Conservation (phyloP, 805 yeast genomes). For the Ogataea trehalophila region DNA sequence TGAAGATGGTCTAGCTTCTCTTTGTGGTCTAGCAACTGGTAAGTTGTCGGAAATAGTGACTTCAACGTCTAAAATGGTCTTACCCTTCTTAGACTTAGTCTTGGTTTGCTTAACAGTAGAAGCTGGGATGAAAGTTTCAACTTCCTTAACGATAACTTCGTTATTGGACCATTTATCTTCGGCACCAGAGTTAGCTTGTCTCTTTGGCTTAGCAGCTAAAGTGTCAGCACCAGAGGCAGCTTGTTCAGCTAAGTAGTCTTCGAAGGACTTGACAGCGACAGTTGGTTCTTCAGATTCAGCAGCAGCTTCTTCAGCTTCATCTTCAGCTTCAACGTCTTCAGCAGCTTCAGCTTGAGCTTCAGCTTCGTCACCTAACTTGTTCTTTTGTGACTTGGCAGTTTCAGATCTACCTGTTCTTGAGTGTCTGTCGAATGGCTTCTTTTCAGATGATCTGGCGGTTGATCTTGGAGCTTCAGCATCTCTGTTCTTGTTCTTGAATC, state of each 20-base stretch:
- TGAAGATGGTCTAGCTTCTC: slow-evolving; percentile 16
- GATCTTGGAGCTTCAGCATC: slow-evolving; percentile 50
- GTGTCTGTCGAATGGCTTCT: slow-evolving; percentile 72
- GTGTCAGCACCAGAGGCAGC: slow-evolving; percentile 31
- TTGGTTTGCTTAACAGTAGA: slow-evolving; percentile 63
- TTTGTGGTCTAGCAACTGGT: slow-evolving; percentile 34
- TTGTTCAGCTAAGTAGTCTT: slow-evolving; percentile 78
- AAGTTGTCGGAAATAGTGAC: slow-evolving; percentile 63
- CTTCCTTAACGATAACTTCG: slow-evolving; percentile 61
- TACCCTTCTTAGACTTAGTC: slow-evolving; percentile 76
- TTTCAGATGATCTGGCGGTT: slow-evolving; percentile 42
- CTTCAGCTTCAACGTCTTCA: slow-evolving; percentile 54
- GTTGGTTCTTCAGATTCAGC: slow-evolving; percentile 34
- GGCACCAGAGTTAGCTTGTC: slow-evolving; percentile 56
- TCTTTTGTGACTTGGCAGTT: slow-evolving; percentile 75
- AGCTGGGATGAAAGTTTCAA: slow-evolving; percentile 54
- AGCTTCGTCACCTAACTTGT: slow-evolving; percentile 88
- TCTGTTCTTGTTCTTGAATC: slow-evolving; percentile 68
- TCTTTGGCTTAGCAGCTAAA: slow-evolving; percentile 29
- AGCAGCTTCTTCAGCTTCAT: slow-evolving; percentile 35
- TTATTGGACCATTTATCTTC: slow-evolving; percentile 49
- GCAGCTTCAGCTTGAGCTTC: slow-evolving; percentile 36
- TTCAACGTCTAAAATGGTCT: slow-evolving; percentile 69
- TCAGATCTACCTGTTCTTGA: slow-evolving; percentile 81
- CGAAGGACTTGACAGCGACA: slow-evolving; percentile 64